Evolutionary conservation across 345 rosid genomes (phyloP).

Genomic region (Cardiospermum halicacabum): DNA sequence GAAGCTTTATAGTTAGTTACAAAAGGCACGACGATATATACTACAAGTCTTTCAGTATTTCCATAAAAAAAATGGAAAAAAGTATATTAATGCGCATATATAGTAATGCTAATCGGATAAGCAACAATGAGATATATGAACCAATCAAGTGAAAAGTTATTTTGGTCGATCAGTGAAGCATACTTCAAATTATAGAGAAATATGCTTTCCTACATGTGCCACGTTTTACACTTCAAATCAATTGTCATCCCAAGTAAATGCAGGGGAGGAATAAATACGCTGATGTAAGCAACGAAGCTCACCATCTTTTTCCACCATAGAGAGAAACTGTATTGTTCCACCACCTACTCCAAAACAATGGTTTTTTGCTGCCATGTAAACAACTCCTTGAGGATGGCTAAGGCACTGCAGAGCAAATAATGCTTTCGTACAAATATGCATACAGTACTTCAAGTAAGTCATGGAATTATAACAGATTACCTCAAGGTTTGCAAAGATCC

Average conservation of each 20-base stretch:
- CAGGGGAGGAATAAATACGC: too few species aligned
- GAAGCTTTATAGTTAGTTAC: too few species aligned
- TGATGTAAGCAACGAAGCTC: conserved; percentile 21
- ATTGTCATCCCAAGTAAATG: too few species aligned
- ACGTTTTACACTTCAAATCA: too few species aligned
- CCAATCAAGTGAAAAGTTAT: neutral
- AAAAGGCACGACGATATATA: neutral
- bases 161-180: neutral
- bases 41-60: neutral
- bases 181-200: neutral
- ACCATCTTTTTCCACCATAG: conserved; percentile 82
- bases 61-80: too few species aligned
- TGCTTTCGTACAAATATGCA: too few species aligned
- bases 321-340: conserved; percentile 77
- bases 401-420: conserved; percentile 46
- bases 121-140: neutral
- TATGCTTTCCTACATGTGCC: neutral
- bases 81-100: too few species aligned
- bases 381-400: conserved; percentile 54
- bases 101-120: neutral
- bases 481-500: conserved; percentile 74
- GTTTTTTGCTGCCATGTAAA: conserved; percentile 87
- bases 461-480: conserved; percentile 28
- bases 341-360: conserved; percentile 97
- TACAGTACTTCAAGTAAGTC: too few species aligned